Evolutionary conservation across 768 basidiomycete genomes (phyloP), one percentile per base, ranked within the genome.

Genomic region (Hypholoma fasciculare): DNA sequence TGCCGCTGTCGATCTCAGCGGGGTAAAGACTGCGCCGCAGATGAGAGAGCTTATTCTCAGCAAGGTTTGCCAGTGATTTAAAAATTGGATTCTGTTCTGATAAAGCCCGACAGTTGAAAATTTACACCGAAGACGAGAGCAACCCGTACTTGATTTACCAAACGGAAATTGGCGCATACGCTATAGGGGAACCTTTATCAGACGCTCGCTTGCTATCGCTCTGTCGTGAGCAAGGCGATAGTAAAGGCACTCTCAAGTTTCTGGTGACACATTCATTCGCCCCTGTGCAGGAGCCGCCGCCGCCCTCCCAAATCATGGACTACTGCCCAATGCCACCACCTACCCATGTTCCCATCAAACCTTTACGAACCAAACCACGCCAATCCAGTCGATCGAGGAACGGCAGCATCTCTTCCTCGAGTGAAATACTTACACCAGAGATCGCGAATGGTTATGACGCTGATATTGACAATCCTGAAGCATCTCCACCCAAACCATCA

Each of bases 1-100:
- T 72, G 82, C 82, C 49, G 78, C 83, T 20, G 89, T 94, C 42
- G 87, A 90, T 54, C 83, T 94, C 61, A 85, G 82, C 36, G 80
- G 81, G 34, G 87, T 88, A 17, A 80, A 76, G 58, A 82, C 78
- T 68, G 83, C 87, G 38, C 82, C 83, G 12, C 85, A 82, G 67
- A 89, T 94, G 61, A 84, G 90, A 63, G 91, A 93, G 69, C 82
- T 87, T 53, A 90, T 94, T 34, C 90, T 91, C 63, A 83, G 82
- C 61, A 90, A 90, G 81, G 92, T 92, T 52, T 38, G 78, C 30
- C 30, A 6, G 30, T 34, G 30, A 34, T 34, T 34, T 34, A 34
- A 34, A 34, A 34, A 7, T 9, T 34, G 30, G 30, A 7, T 34
- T 34, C 6, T 34, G 30, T 34, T 20, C 9, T n/a, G 13, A 56